These are phyloP conservation scores for Komagataea norvegica DNA, from an alignment of 1,139 yeast species.

Conservation along the genomic window DNA sequence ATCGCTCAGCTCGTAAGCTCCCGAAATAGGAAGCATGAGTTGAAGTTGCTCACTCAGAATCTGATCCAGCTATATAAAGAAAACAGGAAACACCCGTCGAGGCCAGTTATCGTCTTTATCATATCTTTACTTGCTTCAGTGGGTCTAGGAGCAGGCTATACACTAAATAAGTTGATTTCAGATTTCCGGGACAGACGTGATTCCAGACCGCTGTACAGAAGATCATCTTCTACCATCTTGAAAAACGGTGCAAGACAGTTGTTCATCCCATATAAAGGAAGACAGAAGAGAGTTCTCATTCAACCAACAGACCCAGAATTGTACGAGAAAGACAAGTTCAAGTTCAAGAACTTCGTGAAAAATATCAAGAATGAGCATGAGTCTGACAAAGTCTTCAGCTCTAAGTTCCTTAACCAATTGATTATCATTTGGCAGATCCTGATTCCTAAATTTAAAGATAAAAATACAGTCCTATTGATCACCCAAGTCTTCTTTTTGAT, in stretches of 20 bases:
- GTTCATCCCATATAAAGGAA: conserved; percentile 40
- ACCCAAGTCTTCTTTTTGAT: conserved; percentile 74
- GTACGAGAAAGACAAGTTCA: conserved; percentile 36
- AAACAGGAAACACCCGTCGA: conserved; percentile 24
- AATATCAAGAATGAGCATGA: conserved; percentile 24
- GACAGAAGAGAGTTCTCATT: conserved; percentile 33
- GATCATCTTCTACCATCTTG: conserved; percentile 29
- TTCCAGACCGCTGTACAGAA: conserved; percentile 25
- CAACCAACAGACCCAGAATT: conserved; percentile 36
- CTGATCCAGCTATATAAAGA: conserved; percentile 24
- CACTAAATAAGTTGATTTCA: conserved; percentile 22
- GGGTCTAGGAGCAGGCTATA: conserved; percentile 18
- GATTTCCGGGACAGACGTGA: conserved; percentile 26
- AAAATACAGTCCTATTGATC: conserved; percentile 59
- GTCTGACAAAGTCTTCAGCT: conserved; percentile 44
- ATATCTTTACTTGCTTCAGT: conserved; percentile 23
- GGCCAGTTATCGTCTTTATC: conserved; percentile 24
- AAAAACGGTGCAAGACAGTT: conserved; percentile 57
- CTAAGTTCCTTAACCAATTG: conserved; percentile 69
- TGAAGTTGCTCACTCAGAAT: conserved; percentile 18
- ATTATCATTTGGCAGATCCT: conserved; percentile 76
- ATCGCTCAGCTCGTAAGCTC: conserved; percentile 6
- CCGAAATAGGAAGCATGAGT: conserved; percentile 18
- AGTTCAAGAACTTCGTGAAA: conserved; percentile 33
- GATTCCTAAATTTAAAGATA: conserved; percentile 67